Base-by-base conservation (phyloP, 2,329 filamentous ascomycete species). In the Epichloe uncinata region DNA sequence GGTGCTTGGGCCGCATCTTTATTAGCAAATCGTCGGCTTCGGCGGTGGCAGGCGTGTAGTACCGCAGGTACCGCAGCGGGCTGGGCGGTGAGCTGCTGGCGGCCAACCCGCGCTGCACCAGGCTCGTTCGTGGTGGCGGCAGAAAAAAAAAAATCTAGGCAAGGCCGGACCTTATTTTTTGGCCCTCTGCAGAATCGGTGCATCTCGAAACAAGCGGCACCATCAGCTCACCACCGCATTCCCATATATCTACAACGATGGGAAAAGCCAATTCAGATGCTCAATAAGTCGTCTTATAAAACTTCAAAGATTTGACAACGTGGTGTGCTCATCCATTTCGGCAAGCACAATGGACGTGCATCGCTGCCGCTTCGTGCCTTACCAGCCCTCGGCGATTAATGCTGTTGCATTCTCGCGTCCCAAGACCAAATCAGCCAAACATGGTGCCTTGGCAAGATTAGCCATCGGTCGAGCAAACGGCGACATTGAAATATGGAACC, bases 401-500 rank as follows among this genome's bases (percentile, higher is more conserved):
- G 84, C 88, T 55, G 79, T 97, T 63, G 88, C 91, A 57, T 97
- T 98, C 67, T 95, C 93, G 5, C 87, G 95, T 64, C 74, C 85
- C 18, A 72, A 67, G 53, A 55, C 69, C 47, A 67, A 68, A 56
- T 69, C 74, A 53, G 66, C 69, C 55, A 70, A 62, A 66, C 64
- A 73, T 64, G 58, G 75, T 68, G 59, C 73, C 75, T 20, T 78
- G 74, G 54, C 81, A 75, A 81, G 89, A 57, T 78, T 97, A 49
- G 93, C 93, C 2, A 79, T 98, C 59, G 93, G 93, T 53, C 84
- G 93, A 57, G 85, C 87, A 52, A 96, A 97, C 65, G 93, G 93
- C 58, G 87, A 95, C 62, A 93, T 98, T 58, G 93, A 98, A 69
- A 89, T 98, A 56, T 98, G 93, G 93, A 95, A 95, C 66, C 89